phyloP scores from a whole-genome alignment of 2,329 filamentous ascomycete genomes.

The Fusarium buxicola region DNA sequence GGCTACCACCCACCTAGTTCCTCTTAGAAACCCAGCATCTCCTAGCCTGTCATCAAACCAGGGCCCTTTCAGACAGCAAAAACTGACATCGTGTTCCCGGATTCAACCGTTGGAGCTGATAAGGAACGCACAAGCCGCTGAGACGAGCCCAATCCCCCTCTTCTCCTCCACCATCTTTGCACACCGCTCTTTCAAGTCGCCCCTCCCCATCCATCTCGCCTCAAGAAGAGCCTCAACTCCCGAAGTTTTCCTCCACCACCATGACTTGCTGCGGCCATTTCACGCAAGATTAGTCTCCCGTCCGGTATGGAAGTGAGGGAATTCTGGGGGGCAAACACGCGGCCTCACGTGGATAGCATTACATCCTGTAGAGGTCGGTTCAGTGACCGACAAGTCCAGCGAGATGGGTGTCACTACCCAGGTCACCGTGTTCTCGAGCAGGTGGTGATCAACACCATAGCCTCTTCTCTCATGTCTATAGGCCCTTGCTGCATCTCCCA shows the following conservation, averaged over 20 bases:
- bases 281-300: slow-evolving; percentile 9
- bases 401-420: slow-evolving; percentile 12
- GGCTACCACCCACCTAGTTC: slow-evolving; percentile 19
- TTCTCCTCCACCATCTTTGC: slow-evolving; percentile 41
- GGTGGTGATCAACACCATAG: slow-evolving; percentile 2
- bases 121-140: slow-evolving; percentile 17
- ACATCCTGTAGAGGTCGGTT: background rate
- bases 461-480: slow-evolving; percentile 14
- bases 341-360: slow-evolving; percentile 10
- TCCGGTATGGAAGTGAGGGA: slow-evolving; percentile 7
- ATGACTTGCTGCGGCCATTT: background rate
- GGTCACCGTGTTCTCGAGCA: slow-evolving; percentile 10
- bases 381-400: slow-evolving; percentile 10
- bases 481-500: slow-evolving; percentile 20
- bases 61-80: slow-evolving; percentile 11
- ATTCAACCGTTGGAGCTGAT: slow-evolving; percentile 24
- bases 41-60: slow-evolving; percentile 6
- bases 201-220: slow-evolving; percentile 15
- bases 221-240: slow-evolving; percentile 38
- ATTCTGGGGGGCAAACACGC: slow-evolving; percentile 6
- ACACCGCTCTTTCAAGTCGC: slow-evolving; percentile 44
- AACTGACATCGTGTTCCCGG: slow-evolving; percentile 18
- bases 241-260: slow-evolving; percentile 8
- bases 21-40: background rate
- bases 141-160: slow-evolving; percentile 37